These are phyloP conservation scores for Pistacia integerrima DNA, from an alignment of 345 rosid genomes.

Conservation along the genomic window DNA sequence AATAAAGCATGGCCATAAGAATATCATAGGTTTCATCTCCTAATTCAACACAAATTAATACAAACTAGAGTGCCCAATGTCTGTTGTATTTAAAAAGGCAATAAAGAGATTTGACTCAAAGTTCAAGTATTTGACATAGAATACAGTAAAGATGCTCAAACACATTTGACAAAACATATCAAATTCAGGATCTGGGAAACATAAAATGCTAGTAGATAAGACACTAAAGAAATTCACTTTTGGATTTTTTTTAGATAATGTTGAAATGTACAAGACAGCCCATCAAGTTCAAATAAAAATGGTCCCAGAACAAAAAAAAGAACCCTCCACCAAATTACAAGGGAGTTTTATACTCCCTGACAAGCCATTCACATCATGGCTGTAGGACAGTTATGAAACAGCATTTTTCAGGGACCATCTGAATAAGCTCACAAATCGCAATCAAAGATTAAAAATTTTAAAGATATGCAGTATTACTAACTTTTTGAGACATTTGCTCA, in stretches of 20 bases:
- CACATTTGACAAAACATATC: no score
- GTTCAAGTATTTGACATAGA: neutral
- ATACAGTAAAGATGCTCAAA: neutral
- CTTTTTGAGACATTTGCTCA: neutral
- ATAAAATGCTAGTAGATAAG: slow-evolving; percentile 6
- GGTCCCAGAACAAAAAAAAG: neutral
- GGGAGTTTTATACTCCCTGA: neutral
- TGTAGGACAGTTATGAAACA: slow-evolving; percentile 2
- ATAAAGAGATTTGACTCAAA: neutral
- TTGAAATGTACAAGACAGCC: slow-evolving; percentile 1
- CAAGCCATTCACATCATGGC: neutral
- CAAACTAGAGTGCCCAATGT: neutral
- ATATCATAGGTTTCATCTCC: neutral
- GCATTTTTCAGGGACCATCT: slow-evolving; percentile 20
- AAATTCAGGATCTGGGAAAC: slow-evolving; percentile 10
- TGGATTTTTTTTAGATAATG: slow-evolving; percentile 1
- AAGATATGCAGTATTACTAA: neutral
- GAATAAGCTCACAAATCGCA: neutral
- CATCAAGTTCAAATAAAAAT: slow-evolving; percentile 6
- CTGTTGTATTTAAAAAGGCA: neutral
- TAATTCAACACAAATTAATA: slow-evolving; percentile 1
- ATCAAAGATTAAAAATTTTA: neutral
- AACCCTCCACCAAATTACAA: no score
- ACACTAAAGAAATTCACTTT: neutral
- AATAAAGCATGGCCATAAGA: neutral